Evolutionary conservation across 441 rosid genomes (phyloP), one percentile per base, ranked within the genome.

Genomic region (Erodium chrysanthum): DNA sequence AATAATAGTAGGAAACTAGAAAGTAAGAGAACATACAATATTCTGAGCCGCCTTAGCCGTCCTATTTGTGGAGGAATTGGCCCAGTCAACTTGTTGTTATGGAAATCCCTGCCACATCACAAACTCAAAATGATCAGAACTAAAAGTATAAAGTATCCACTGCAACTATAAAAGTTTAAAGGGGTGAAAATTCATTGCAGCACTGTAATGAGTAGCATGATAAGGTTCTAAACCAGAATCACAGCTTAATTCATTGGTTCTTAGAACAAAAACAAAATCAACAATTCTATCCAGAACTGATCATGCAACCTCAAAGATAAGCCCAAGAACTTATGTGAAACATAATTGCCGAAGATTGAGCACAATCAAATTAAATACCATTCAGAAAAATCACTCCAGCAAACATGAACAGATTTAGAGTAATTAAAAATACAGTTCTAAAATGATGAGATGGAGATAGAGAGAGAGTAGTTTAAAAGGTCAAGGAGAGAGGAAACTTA

Each of bases 61-160:
- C 94, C 94, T 77, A 88, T 88, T 71, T 84, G 94, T 3, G 94
- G 85, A 78, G 94, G 94, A 70, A 88, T 84, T 35, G 91, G 88
- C 66, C 94, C 94, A 50, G 94, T 88, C 71, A 88, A 54, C 79
- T 88, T 88, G 83, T 88, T 92, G 68, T 85, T 89, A 72, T 88
- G 98, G 35, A 92, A 79, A 81, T 92, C 98, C 85, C 93, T 86
- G 85, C 40, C 73, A 42, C n/a, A 76, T 48, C 67, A 25, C 0
- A 17, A 60, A 22, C 14, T 60, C 8, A 52, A 52, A 52, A 15
- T 14, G 9, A 52, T 52, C 59, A 52, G 59, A 52, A 52, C 23
- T 15, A 52, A 40, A 52, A 17, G 5, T 15, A 52, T 0, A 52
- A 52, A 17, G 59, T 52, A 52, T 52, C 9, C 21, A 17, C 20